Evolutionary conservation across 441 rosid species (phyloP), one percentile per base, ranked within the genome.

Genomic region (Adansonia madagascariensis): DNA sequence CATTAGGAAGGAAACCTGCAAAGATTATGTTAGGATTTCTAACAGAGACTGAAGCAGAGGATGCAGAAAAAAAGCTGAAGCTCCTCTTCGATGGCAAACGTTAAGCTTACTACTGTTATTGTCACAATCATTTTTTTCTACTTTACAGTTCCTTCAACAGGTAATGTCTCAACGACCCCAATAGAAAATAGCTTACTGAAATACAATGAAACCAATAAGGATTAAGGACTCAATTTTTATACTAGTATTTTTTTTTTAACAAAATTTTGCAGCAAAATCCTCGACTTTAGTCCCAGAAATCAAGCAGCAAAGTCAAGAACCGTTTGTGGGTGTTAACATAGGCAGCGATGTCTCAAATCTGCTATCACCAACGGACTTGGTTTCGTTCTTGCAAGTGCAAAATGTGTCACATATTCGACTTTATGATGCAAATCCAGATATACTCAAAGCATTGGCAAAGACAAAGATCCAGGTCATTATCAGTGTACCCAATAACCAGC

Each of bases 401-500:
- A 92, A 94, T 85, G 83, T 95, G 24, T 89, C 87, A 24, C 98
- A 95, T 50, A 74, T 95, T 55, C 84, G 97, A 18, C 80, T 95
- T 9, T 95, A 91, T 78, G 99, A 94, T 79, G 95, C 97, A n/a
- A 86, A 92, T 82, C 92, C 88, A 5, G 97, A 91, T 43, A 82
- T 92, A 14, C 97, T 95, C 69, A 89, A 83, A 59, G 90, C 98
- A 18, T 79, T 95, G 83, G 81, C 97, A 2, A 90, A 88, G 81
- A 94, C 99, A 77, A 91, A 92, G 92, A 92, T 95, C 84, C 87
- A 90, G 75, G 97, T 92, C 79, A 86, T 94, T 31, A 82, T 94
- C 76, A 89, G 97, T 15, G 97, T 95, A 46, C 99, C 99, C 31
- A 95, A 95, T 81, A 94, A 95, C 70, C 99, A 95, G 88, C 89